Evolutionary conservation across 306 rosid genomes (phyloP).

Genomic region (Phaseolus lunatus): DNA sequence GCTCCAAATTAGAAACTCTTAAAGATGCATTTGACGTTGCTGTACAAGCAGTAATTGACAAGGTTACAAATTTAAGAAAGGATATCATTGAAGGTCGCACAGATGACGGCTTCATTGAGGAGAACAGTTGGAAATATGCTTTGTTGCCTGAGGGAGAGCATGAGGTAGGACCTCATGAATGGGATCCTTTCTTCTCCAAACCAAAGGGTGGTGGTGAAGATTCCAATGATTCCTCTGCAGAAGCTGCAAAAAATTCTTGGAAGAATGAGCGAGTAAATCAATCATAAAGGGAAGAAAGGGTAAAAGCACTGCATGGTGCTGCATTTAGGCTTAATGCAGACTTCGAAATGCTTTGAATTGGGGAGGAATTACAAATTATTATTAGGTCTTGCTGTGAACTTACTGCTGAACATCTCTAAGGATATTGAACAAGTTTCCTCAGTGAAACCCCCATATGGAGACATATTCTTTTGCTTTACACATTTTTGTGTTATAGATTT

Average conservation of each 20-base stretch:
- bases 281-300: conserved; percentile 40
- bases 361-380: conserved; percentile 28
- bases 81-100: conserved; percentile 70
- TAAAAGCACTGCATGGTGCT: conserved; percentile 7
- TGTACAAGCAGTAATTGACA: conserved; percentile 81
- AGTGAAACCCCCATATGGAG: conserved; percentile 37
- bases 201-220: conserved; percentile 79
- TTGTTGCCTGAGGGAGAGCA: conserved; percentile 88
- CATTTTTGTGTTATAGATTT: conserved; percentile 49
- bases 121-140: conserved; percentile 96
- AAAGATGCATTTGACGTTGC: conserved; percentile 95
- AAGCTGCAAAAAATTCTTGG: conserved; percentile 91
- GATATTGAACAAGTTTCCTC: conserved; percentile 28
- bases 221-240: conserved; percentile 66
- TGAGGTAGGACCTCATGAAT: conserved; percentile 93
- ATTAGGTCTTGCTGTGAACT: conserved; percentile 40
- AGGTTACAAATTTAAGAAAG: conserved; percentile 81
- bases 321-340: conserved; percentile 1
- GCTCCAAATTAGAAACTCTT: conserved; percentile 79
- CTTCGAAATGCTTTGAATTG: conserved; percentile 19
- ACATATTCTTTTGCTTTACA: conserved; percentile 40
- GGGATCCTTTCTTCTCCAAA: conserved; percentile 99
- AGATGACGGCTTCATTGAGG: conserved; percentile 84
- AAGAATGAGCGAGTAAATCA: conserved; percentile 72
- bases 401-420: conserved; percentile 41